Evolutionary conservation across 2,329 filamentous ascomycete species (phyloP).

Genomic region (Clonostachys byssicola): DNA sequence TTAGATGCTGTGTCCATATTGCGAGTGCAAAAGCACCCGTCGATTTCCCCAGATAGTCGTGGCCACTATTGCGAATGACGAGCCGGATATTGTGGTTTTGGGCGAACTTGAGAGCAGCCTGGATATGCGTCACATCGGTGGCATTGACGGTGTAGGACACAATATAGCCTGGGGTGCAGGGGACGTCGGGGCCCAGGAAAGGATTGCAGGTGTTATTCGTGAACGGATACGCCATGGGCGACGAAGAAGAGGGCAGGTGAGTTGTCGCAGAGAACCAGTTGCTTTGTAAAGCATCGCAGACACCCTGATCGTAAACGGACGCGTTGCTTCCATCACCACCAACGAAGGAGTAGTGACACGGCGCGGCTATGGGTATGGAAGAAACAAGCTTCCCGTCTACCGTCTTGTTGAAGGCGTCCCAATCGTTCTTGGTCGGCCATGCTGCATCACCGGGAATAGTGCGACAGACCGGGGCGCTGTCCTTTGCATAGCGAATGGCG

Average conservation of each 20-base stretch:
- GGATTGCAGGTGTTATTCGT: constrained; percentile 30
- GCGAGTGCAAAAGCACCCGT: constrained; percentile 56
- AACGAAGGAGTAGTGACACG: constrained; percentile 37
- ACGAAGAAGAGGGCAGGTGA: not conserved
- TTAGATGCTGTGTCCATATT: constrained; percentile 53
- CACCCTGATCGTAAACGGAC: constrained; percentile 38
- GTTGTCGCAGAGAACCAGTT: constrained; percentile 16
- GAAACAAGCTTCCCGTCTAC: constrained; percentile 45
- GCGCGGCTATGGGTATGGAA: constrained; percentile 44
- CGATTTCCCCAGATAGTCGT: constrained; percentile 52
- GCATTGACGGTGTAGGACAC: constrained; percentile 31
- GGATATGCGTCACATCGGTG: constrained; percentile 18
- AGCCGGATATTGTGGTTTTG: constrained; percentile 27
- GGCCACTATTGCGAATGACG: constrained; percentile 41
- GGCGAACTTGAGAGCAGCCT: constrained; percentile 27
- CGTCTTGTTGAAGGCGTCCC: constrained; percentile 46
- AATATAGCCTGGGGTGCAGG: constrained; percentile 37
- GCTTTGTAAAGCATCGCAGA: constrained; percentile 30
- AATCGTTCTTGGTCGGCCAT: constrained; percentile 44
- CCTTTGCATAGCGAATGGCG: not conserved
- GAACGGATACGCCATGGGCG: constrained; percentile 29
- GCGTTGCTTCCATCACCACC: constrained; percentile 15
- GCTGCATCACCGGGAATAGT: constrained; percentile 44
- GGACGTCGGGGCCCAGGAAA: constrained; percentile 25
- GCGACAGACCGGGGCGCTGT: constrained; percentile 20